Percentiles rank a stretch among this genome's conserved stretches.
These are phyloP conservation scores for Salvia splendens DNA, from an alignment of 257 asterid species.

Conservation along the genomic window DNA sequence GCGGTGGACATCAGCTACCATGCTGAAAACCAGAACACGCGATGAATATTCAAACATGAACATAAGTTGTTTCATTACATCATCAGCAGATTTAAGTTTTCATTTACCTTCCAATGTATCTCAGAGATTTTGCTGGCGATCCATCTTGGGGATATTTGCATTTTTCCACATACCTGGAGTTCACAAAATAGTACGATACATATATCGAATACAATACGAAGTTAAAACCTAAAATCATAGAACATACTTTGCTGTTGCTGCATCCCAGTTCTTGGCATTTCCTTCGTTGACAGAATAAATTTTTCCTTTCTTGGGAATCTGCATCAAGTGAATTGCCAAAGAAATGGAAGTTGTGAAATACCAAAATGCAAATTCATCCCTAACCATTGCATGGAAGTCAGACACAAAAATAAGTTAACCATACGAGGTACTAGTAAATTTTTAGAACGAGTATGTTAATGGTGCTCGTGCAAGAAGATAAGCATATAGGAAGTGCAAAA, in stretches of 20 bases:
- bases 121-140: constrained; percentile 81
- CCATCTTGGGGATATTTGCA: constrained; percentile 94
- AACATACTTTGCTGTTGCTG: constrained; percentile 80
- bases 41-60: not conserved
- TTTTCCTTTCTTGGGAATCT: constrained; percentile 87
- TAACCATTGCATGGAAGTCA: too few relatives aligned
- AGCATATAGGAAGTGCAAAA: not conserved
- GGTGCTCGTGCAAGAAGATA: not conserved
- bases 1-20: constrained; percentile 99
- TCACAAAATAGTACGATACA: constrained; percentile 19
- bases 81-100: not conserved
- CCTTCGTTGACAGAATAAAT: constrained; percentile 97
- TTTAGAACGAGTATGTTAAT: too few relatives aligned
- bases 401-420: not conserved
- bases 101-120: constrained; percentile 96
- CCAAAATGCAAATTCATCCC: too few relatives aligned
- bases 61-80: not conserved
- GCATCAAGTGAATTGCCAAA: constrained; percentile 6
- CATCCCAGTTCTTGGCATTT: constrained; percentile 92
- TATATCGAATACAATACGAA: not conserved
- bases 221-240: not conserved
- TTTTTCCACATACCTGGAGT: constrained; percentile 71
- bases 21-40: constrained; percentile 46
- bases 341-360: not conserved
- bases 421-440: not conserved